Conservation (phyloP, 805 yeast species). For the Jamesozyma rosinii region DNA sequence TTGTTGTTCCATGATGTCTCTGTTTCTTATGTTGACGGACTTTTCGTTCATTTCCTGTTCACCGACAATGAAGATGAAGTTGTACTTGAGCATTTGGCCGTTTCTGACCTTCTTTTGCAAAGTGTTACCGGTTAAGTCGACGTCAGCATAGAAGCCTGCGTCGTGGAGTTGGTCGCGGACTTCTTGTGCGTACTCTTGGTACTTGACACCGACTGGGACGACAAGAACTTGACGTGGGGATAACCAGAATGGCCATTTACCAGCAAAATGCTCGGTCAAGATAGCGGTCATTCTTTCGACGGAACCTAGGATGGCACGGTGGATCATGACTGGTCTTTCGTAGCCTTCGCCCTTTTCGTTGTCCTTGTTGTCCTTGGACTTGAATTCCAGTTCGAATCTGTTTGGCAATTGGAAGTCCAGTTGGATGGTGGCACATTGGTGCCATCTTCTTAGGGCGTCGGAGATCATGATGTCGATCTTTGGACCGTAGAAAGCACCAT, state of each 20-base stretch:
- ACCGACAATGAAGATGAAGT: conserved; percentile 94
- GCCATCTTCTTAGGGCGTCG: conserved; percentile 93
- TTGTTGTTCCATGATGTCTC: conserved; percentile 89
- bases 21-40: conserved; percentile 90
- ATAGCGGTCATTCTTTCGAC: conserved; percentile 99
- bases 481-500: conserved; percentile 94
- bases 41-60: conserved; percentile 75
- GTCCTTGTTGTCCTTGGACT: conserved; percentile 48
- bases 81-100: conserved; percentile 90
- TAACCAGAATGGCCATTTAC: conserved; percentile 99
- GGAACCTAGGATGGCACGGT: conserved; percentile 96
- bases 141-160: conserved; percentile 84
- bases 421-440: conserved; percentile 98
- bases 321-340: conserved; percentile 96
- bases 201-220: conserved; percentile 94
- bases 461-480: conserved; percentile 93
- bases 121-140: conserved; percentile 89
- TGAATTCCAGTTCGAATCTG: conserved; percentile 84
- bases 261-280: conserved; percentile 94
- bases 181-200: conserved; percentile 78
- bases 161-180: conserved; percentile 60
- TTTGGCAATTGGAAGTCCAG: conserved; percentile 96
- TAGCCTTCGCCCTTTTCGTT: conserved; percentile 39
- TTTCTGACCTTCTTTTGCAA: conserved; percentile 96
- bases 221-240: conserved; percentile 97